These are phyloP conservation scores for Glycine latifolia DNA, from an alignment of 306 rosid species.

Conservation along the genomic window DNA sequence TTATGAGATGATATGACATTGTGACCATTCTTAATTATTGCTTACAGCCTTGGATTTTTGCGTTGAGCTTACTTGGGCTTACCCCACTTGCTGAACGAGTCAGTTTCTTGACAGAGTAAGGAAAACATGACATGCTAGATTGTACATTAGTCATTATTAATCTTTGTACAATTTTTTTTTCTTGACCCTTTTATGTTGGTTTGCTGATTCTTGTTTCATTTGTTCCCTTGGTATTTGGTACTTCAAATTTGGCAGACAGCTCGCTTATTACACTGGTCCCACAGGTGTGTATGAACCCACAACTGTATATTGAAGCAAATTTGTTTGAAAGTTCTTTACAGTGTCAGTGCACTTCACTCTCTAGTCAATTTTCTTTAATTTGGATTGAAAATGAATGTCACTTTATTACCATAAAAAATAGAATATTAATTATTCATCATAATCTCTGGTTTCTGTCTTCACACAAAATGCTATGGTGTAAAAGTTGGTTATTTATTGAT, in stretches of 20 bases:
- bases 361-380: background rate
- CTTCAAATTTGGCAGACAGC: conserved; percentile 60
- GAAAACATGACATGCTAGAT: background rate
- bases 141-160: background rate
- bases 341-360: background rate
- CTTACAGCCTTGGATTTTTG: conserved; percentile 86
- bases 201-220: background rate
- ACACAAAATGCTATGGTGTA: background rate
- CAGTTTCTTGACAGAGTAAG: conserved; percentile 94
- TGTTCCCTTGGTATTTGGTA: background rate
- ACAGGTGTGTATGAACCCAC: conserved; percentile 68
- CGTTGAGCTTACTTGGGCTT: conserved; percentile 80
- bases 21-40: background rate
- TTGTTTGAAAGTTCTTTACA: background rate
- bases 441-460: background rate
- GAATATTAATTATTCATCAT: too few relatives aligned
- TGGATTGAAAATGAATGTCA: background rate
- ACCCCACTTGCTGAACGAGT: conserved; percentile 89
- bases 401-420: too few relatives aligned
- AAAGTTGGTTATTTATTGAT: background rate
- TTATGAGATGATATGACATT: background rate
- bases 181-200: background rate
- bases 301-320: background rate
- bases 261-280: conserved; percentile 88
- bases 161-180: background rate